These are phyloP conservation scores for Coelomomyces lativittatus DNA, from an alignment of 371 early-diverging fungal species.

Conservation along the genomic window DNA sequence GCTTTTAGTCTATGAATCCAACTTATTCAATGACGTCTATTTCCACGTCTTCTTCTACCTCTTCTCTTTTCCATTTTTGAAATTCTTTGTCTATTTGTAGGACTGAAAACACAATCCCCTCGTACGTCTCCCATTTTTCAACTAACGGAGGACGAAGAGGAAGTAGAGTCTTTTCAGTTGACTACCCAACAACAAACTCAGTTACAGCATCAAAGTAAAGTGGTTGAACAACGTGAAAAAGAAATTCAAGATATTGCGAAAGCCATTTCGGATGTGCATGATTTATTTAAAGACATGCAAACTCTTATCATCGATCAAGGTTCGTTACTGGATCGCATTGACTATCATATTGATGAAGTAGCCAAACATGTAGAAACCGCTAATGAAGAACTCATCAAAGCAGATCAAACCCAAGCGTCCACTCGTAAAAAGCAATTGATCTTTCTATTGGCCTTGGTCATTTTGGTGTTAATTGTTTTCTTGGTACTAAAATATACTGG, in stretches of 20 bases:
- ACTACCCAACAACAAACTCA: constrained; percentile 63
- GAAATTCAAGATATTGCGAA: constrained; percentile 81
- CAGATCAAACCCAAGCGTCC: constrained; percentile 44
- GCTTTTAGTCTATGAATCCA: background rate
- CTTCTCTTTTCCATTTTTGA: background rate
- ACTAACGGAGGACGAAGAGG: background rate
- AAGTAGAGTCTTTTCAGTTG: constrained; percentile 35
- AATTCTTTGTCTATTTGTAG: background rate
- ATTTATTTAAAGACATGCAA: constrained; percentile 77
- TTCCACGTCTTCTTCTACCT: background rate
- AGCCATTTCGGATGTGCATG: constrained; percentile 74
- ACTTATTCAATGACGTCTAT: background rate
- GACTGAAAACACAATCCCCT: background rate
- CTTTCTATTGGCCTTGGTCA: constrained; percentile 35
- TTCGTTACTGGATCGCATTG: constrained; percentile 85
- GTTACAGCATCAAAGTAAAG: constrained; percentile 48
- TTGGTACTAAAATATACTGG: constrained; percentile 49
- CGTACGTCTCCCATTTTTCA: background rate
- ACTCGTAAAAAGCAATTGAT: constrained; percentile 45
- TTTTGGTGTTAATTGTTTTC: constrained; percentile 36
- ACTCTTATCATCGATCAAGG: constrained; percentile 92
- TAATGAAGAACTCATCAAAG: constrained; percentile 62
- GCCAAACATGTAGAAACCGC: constrained; percentile 59
- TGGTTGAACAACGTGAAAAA: constrained; percentile 61
- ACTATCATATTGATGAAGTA: constrained; percentile 83